phyloP scores from a whole-genome alignment of 495 filamentous ascomycete genomes.

The Sporormia fimetaria region DNA sequence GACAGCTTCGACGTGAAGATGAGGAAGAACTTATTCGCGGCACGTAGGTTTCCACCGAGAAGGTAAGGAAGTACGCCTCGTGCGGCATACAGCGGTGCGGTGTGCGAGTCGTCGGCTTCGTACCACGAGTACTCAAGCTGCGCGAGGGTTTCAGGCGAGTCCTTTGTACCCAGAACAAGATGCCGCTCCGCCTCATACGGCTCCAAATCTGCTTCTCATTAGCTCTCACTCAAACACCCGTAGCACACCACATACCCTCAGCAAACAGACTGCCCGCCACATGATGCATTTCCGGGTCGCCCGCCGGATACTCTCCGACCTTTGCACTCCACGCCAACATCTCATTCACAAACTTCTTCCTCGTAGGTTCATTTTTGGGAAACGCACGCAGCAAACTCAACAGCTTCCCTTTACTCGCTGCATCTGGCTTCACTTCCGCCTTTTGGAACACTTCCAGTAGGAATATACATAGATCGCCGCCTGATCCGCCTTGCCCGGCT shows the following conservation, averaged over 20 bases:
- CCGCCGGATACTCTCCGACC: slow-evolving; percentile 76
- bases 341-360: slow-evolving; percentile 84
- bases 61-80: slow-evolving; percentile 88
- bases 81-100: slow-evolving; percentile 78
- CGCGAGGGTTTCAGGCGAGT: slow-evolving; percentile 69
- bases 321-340: slow-evolving; percentile 83
- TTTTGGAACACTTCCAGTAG: slow-evolving; percentile 82
- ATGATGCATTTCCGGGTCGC: slow-evolving; percentile 92
- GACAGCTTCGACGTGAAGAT: slow-evolving; percentile 66
- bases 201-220: slow-evolving; percentile 52
- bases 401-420: slow-evolving; percentile 50
- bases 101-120: slow-evolving; percentile 72
- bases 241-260: slow-evolving; percentile 41
- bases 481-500: slow-evolving; percentile 82
- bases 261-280: slow-evolving; percentile 80
- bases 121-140: slow-evolving; percentile 91
- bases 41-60: slow-evolving; percentile 77
- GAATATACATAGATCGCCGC: slow-evolving; percentile 78
- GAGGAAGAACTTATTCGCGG: slow-evolving; percentile 68
- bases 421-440: slow-evolving; percentile 60
- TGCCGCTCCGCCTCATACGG: slow-evolving; percentile 89
- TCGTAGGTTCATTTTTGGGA: slow-evolving; percentile 68
- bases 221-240: not conserved
- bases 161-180: slow-evolving; percentile 76
- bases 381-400: slow-evolving; percentile 64